phyloP scores from a whole-genome alignment of 2,329 filamentous ascomycete species.

The Cladosporium sp. region DNA sequence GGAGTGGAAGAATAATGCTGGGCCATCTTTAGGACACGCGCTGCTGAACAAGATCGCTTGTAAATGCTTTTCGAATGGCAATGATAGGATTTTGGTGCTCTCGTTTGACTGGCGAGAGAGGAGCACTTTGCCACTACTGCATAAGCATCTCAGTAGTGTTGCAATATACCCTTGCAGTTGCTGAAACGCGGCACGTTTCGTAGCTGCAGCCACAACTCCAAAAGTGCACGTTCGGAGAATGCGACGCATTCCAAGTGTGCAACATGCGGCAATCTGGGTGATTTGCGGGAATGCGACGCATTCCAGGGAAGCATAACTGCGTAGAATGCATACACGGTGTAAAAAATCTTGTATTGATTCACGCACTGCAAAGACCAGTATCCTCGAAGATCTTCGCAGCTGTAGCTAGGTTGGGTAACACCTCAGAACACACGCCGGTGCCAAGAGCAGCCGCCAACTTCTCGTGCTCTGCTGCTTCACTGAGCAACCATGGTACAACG shows the following conservation, averaged over 20 bases:
- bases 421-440: too few relatives aligned
- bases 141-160: background rate
- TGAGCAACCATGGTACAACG: too few relatives aligned
- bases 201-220: background rate
- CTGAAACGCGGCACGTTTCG: conserved; percentile 5
- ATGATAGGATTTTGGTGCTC: background rate
- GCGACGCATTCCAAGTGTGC: background rate
- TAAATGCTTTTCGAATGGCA: background rate
- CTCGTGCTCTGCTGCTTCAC: too few relatives aligned
- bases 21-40: background rate
- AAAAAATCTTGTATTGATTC: too few relatives aligned
- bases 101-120: conserved; percentile 1
- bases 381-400: too few relatives aligned
- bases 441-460: too few relatives aligned
- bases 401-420: too few relatives aligned
- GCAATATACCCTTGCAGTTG: background rate
- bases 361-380: too few relatives aligned
- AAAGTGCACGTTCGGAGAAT: background rate
- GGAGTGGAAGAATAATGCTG: background rate
- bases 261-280: background rate
- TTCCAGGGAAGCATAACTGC: background rate
- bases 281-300: conserved; percentile 5
- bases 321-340: too few relatives aligned
- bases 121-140: conserved; percentile 3
- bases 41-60: background rate